Evolutionary conservation across 768 basidiomycete genomes (phyloP).

Genomic region (Agrocybe pediades): DNA sequence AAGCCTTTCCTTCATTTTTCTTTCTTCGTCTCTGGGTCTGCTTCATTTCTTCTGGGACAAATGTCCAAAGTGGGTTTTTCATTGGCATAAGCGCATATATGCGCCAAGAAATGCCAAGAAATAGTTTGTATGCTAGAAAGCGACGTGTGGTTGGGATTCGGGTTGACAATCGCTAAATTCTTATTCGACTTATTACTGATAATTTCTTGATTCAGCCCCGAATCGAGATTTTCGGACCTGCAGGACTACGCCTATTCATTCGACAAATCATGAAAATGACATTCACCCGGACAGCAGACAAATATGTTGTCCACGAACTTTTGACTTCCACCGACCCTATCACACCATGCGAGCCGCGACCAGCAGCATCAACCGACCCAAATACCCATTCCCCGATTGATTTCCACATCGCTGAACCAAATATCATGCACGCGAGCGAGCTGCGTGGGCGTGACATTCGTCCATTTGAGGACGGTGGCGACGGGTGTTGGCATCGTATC

Average conservation of each 20-base stretch:
- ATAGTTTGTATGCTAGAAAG: too few relatives aligned
- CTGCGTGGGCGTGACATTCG: conserved; percentile 59
- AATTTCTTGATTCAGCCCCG: conserved; percentile 38
- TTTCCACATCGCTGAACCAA: conserved; percentile 23
- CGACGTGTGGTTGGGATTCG: too few relatives aligned
- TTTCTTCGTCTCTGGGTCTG: too few relatives aligned
- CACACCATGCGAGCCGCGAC: conserved; percentile 46
- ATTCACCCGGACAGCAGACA: conserved; percentile 55
- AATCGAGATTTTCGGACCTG: conserved; percentile 79
- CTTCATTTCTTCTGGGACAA: too few relatives aligned
- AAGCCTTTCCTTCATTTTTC: too few relatives aligned
- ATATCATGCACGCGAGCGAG: conserved; percentile 66
- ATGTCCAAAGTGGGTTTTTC: too few relatives aligned
- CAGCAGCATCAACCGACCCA: too few relatives aligned
- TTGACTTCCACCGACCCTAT: conserved; percentile 54
- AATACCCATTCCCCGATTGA: conserved; percentile 10
- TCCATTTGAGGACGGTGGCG: conserved; percentile 8
- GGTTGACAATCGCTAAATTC: neutral
- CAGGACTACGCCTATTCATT: conserved; percentile 74
- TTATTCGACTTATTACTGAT: conserved; percentile 7
- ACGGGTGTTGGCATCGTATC: conserved; percentile 71
- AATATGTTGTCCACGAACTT: conserved; percentile 80
- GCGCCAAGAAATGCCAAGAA: too few relatives aligned
- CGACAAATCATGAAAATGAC: conserved; percentile 74
- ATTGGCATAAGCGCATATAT: too few relatives aligned